Evolutionary conservation across 2,329 filamentous ascomycete species (phyloP), one percentile per base, ranked within the genome.

Genomic region (Penicillium sp.): DNA sequence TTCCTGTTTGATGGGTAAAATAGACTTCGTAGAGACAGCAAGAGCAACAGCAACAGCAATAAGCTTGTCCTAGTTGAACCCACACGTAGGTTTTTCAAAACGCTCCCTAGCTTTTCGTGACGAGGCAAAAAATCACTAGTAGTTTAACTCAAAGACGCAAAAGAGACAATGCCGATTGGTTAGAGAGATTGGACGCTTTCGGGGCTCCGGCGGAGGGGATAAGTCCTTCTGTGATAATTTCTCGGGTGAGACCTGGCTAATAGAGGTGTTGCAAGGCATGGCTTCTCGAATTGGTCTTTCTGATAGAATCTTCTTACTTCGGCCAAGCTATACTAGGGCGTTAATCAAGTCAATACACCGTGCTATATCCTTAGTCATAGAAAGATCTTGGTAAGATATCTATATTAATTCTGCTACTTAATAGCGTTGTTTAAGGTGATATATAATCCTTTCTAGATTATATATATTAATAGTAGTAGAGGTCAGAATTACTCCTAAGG

Each of bases 91-190:
- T 33, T 46, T 51, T 20, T 51, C 48, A 17, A 51, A 51, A 41
- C 45, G 33, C 8, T 46, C 48, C 26, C 48, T 44, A 12, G 41
- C 32, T 45, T 51, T 51, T 17, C 41, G 41, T 18, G 48, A 3
- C 24, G 32, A 23, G 29, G 26, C 18, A n/a, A 51, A 51, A 40
- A 39, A 46, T 7, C 48, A 46, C 29, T 51, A 32, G 26, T 51
- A 45, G 18, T 40, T 44, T 17, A 41, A 33, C 40, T 45, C 26
- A 45, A 51, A 51, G 10, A 45, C 32, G 20, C 48, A 51, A 40
- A 51, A 46, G 41, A 51, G 48, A 26, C 41, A 51, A 20, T 48
- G n/a, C 29, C 46, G 27, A 41, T 33, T 48, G 9, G 36, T 42
- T 1, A 48, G 29, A 48, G 46, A 48, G 7, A 48, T 42, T 48